Evolutionary conservation across 257 asterid species (phyloP), one percentile per base, ranked within the genome.

Genomic region (Parsonsia alboflavescens): DNA sequence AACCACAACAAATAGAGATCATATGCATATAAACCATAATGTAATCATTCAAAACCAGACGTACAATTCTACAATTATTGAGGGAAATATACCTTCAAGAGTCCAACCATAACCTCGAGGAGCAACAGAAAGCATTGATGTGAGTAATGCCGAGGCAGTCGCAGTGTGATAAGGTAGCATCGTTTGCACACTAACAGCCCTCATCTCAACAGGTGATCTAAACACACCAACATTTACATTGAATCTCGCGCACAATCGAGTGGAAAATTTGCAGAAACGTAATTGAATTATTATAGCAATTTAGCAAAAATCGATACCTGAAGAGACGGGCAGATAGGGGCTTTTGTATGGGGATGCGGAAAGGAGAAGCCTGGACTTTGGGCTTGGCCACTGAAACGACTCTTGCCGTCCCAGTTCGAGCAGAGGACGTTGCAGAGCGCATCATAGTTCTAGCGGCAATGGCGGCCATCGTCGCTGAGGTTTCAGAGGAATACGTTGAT

Each of bases 131-230:
- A 93, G 91, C 98, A 93, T 88, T 15, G 98, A 91, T 79, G 87
- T 93, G 65, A 93, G 89, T 79, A 91, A 71, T 17, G 97, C 91
- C 28, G 97, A 86, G 76, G 98, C 97, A 19, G 98, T 91, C 2
- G 96, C 97, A 19, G 93, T 78, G 82, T 93, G 97, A 81, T 91
- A 89, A 10, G 98, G 98, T 79, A 93, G 78, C 97, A 91, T 89
- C 78, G 95, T 86, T 52, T 78, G 85, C 74, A 81, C 86, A 58
- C 83, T 78, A 58, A 88, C 90, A 71, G 90, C 62, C 78, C 96
- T 84, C 92, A 89, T 69, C 83, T 88, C 97, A 82, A 89, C 91
- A 10, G 96, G 97, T 17, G 92, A 86, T 85, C 98, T 91, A 50
- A 72, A 24, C 21, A 15, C 46, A 44, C 58, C 3, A 41, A 58